phyloP scores from a whole-genome alignment of 164 flowering plant genomes.

The Umbellularia californica region DNA sequence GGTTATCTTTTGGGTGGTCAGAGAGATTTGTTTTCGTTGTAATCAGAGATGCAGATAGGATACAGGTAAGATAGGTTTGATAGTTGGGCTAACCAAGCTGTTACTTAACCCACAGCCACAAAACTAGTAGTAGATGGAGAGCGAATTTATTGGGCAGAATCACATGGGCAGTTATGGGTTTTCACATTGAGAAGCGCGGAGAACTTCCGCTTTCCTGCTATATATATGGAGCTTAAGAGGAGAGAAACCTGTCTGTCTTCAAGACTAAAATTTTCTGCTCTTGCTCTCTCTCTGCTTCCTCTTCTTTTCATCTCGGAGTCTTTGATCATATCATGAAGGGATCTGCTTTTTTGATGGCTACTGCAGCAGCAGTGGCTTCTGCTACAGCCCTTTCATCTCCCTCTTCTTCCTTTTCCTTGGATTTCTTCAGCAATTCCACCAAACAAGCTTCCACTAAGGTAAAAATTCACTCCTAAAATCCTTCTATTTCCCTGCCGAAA shows the following conservation, averaged over 20 bases:
- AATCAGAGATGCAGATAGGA: too few relatives aligned
- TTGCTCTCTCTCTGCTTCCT: neutral
- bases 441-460: slow-evolving; percentile 7
- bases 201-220: too few relatives aligned
- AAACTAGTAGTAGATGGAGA: too few relatives aligned
- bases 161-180: neutral
- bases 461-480: neutral
- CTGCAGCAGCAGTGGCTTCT: slow-evolving; percentile 26
- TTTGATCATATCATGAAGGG: slow-evolving; percentile 12
- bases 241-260: too few relatives aligned
- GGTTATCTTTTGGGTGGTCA: too few relatives aligned
- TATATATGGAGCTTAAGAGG: too few relatives aligned
- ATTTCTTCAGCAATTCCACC: slow-evolving; percentile 11
- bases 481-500: neutral
- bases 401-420: slow-evolving; percentile 2
- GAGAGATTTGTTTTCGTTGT: too few relatives aligned
- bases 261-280: neutral
- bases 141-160: too few relatives aligned
- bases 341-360: slow-evolving; percentile 18
- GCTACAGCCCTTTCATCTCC: slow-evolving; percentile 1
- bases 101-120: too few relatives aligned
- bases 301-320: neutral
- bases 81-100: too few relatives aligned
- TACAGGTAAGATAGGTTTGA: too few relatives aligned
- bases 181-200: neutral